Base-by-base conservation (phyloP, 495 filamentous ascomycete genomes). In the Penicillium waksmanii region DNA sequence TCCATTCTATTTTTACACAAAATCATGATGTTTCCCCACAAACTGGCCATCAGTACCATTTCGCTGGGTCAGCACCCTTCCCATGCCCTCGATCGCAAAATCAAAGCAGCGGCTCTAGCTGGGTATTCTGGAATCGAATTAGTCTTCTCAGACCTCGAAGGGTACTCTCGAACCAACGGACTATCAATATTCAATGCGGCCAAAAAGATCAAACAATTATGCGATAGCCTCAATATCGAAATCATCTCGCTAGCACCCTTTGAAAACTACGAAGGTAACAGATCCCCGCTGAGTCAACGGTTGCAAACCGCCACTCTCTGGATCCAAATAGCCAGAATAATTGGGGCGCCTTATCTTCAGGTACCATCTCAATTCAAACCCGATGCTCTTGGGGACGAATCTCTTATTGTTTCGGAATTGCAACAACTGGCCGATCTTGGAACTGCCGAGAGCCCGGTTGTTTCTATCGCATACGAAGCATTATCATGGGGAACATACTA, bases 241-340 rank as follows among this genome's bases (percentile, higher is more conserved):
- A 83, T 91, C 34, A 59, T 91, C 23, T 85, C 86, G 33, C 73
- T 92, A 4, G 88, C 91, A 63, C 88, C 89, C 6, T 91, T 92
- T 66, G 84, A 85, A 74, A 87, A 90, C 66, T 90, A 86, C 73
- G 88, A 92, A 65, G 89, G 89, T 19, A 56, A 73, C 21, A 73
- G 77, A 48, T 72, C 70, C 7, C 65, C 76, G 5, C 73, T 84
- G 15, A 65, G 84, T 7, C 74, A 84, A 15, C 81, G 90, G 67
- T 74, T 92, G 21, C 68, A 81, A 11, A 80, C 86, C 58, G 80
- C 89, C n/a, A 66, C 71, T 12, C 73, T 85, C n/a, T 92, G 88
- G 89, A 82, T 93, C 36, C 62, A 82, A 47, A 69, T 91, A 4
- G 85, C 84, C 6, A 77, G 82, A 35, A 70, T 77, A 13, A 78